phyloP scores from a whole-genome alignment of 106 monocot species.

The Ottelia alismoides region DNA sequence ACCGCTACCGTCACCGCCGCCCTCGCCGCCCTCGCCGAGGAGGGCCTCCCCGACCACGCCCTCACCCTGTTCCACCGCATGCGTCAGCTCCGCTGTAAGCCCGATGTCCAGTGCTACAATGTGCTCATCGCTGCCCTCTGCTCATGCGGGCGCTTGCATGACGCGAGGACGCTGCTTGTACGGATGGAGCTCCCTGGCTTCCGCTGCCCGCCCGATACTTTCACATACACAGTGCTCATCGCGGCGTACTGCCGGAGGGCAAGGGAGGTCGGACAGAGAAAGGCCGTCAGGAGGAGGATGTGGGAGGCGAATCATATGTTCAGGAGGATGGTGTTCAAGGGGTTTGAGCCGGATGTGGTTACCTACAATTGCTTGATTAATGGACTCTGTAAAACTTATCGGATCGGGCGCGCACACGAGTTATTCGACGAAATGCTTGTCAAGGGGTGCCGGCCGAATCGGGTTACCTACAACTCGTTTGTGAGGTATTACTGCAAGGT shows the following conservation, averaged over 20 bases:
- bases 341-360: slow-evolving; percentile 65
- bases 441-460: slow-evolving; percentile 45
- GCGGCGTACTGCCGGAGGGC: slow-evolving; percentile 42
- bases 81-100: slow-evolving; percentile 80
- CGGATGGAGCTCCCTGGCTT: slow-evolving; percentile 89
- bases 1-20: slow-evolving; percentile 47
- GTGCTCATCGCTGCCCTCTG: slow-evolving; percentile 52
- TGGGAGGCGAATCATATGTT: slow-evolving; percentile 95
- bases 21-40: slow-evolving; percentile 52
- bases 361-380: slow-evolving; percentile 92
- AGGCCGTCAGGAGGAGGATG: slow-evolving; percentile 70
- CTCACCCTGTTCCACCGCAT: slow-evolving; percentile 56
- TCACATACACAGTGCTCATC: slow-evolving; percentile 90
- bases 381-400: slow-evolving; percentile 80
- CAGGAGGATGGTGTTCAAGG: slow-evolving; percentile 64
- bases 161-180: slow-evolving; percentile 46
- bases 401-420: slow-evolving; percentile 62
- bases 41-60: slow-evolving; percentile 39
- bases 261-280: slow-evolving; percentile 61
- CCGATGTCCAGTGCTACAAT: slow-evolving; percentile 67
- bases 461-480: slow-evolving; percentile 78
- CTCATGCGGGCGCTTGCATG: slow-evolving; percentile 34
- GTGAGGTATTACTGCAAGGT: slow-evolving; percentile 69
- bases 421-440: slow-evolving; percentile 85
- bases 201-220: slow-evolving; percentile 46